Conservation (phyloP, 306 rosid genomes). For the Phaseolus lunatus region DNA sequence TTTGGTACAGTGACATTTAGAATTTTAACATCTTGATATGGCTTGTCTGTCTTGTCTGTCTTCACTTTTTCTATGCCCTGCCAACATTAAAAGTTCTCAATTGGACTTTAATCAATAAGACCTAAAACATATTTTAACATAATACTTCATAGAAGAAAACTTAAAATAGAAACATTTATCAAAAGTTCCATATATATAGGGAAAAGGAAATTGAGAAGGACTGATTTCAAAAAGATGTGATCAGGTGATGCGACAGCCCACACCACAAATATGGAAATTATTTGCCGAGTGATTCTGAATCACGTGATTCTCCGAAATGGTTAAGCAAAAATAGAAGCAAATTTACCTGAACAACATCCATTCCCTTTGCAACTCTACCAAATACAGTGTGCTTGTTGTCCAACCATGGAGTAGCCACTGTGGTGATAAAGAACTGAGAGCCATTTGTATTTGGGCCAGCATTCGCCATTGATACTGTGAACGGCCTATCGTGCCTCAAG, state of each 20-base stretch:
- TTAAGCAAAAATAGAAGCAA: slow-evolving; percentile 32
- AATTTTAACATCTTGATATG: slow-evolving; percentile 94
- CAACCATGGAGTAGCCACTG: slow-evolving; percentile 99
- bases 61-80: slow-evolving; percentile 95
- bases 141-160: not conserved
- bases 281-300: slow-evolving; percentile 12
- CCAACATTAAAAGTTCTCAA: slow-evolving; percentile 38
- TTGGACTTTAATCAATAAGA: slow-evolving; percentile 15
- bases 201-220: not conserved
- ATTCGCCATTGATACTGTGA: slow-evolving; percentile 97
- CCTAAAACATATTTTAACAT: not conserved
- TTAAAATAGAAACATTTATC: slow-evolving; percentile 1
- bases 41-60: slow-evolving; percentile 85
- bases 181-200: slow-evolving; percentile 31
- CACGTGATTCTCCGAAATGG: slow-evolving; percentile 15
- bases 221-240: not conserved
- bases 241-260: not conserved
- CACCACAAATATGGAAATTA: not conserved
- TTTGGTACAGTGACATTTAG: slow-evolving; percentile 94
- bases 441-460: slow-evolving; percentile 95
- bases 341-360: slow-evolving; percentile 97
- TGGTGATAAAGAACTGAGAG: slow-evolving; percentile 97
- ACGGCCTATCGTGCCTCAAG: slow-evolving; percentile 96
- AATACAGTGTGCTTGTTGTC: slow-evolving; percentile 98
- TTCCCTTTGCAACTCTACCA: slow-evolving; percentile 92